Base-by-base conservation (phyloP, 192 early-diverging fungal genomes). In the Rhizophagus clarus region DNA sequence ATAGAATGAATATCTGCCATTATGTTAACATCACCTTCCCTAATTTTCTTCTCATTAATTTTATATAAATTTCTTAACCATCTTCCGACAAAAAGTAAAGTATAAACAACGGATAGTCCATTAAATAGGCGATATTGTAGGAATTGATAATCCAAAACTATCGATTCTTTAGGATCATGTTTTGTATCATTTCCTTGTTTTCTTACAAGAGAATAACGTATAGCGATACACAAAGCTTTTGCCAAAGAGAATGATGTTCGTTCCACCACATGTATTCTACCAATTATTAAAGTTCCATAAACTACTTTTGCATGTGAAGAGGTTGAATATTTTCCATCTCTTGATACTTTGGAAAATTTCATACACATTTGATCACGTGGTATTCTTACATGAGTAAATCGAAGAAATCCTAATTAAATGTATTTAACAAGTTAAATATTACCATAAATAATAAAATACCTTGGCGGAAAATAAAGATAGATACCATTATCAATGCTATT, bases 351-450 rank as follows among this genome's bases (percentile, higher is more conserved):
- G 69, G 95, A 89, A 85, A 94, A 94, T 84, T 93, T 93, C 93
- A 93, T 93, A 80, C 95, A 88, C 95, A 96, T 96, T 77, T 95
- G 89, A 29, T 89, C 88, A 15, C 94, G 90, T 10, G 95, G 95
- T 60, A 96, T 93, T 72, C 93, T 90, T 64, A 96, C 94, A 81
- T 93, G 84, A 31, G 92, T 93, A 80, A 96, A 92, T 70, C 94
- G 91, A 81, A 96, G 90, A 90, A 92, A 96, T 0, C 94, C 95
- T 69, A 34, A 64, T 14, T 28, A 20, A 40, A 45, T 45, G 42
- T 12, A 8, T 69, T 69, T 69, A 40, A 34, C 7, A 12, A 32
- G 6, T 69, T 40, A 24, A 37, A 40, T 7, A 40, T 40, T 40
- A 40, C 5, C 5, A 40, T 5, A 8, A 40, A 40, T 40, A 40